Conservation (phyloP, 306 rosid species). For the Cicer cuneatum region DNA sequence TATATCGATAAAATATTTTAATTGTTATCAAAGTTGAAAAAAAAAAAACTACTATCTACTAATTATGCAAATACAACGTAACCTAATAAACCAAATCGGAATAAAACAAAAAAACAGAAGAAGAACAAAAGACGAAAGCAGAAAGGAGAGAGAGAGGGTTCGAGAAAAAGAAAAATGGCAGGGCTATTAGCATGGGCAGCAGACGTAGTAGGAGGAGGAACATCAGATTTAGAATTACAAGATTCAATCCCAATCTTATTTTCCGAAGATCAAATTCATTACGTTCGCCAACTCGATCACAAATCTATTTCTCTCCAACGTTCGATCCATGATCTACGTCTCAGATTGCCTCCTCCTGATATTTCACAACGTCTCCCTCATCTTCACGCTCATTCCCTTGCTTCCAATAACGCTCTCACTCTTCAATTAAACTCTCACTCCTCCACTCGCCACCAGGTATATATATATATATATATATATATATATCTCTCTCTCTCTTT, state of each 20-base stretch:
- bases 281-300: constrained; percentile 64
- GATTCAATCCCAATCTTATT: constrained; percentile 63
- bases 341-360: constrained; percentile 84
- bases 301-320: constrained; percentile 71
- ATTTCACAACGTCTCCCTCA: constrained; percentile 93
- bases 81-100: too few species aligned
- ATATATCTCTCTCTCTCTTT: too few species aligned
- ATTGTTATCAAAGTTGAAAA: too few species aligned
- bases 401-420: constrained; percentile 73
- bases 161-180: constrained; percentile 58
- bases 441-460: constrained; percentile 64
- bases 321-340: constrained; percentile 84
- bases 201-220: constrained; percentile 79
- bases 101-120: too few species aligned
- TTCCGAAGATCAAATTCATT: constrained; percentile 66
- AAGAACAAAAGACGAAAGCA: too few species aligned
- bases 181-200: constrained; percentile 99
- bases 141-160: neutral
- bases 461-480: too few species aligned
- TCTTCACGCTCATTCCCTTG: constrained; percentile 91
- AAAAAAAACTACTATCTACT: too few species aligned
- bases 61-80: too few species aligned
- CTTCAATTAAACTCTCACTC: constrained; percentile 57
- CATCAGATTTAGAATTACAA: constrained; percentile 41
- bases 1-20: too few species aligned